Evolutionary conservation across 106 monocot genomes (phyloP).

Genomic region (Phalaenopsis equestris): DNA sequence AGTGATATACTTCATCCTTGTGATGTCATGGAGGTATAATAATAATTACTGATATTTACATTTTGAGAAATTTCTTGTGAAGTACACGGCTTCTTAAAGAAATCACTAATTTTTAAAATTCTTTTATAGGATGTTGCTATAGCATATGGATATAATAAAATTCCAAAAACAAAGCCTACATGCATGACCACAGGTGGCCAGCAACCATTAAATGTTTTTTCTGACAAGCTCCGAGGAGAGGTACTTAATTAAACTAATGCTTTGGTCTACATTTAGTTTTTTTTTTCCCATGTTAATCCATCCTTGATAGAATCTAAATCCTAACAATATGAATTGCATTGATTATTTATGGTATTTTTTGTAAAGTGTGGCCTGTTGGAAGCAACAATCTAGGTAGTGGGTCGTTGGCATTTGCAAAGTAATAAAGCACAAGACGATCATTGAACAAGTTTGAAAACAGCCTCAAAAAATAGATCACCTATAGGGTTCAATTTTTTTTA

Average conservation of each 20-base stretch:
- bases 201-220: slow-evolving; percentile 73
- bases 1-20: slow-evolving; percentile 95
- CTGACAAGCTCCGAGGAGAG: slow-evolving; percentile 74
- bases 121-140: slow-evolving; percentile 81
- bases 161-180: slow-evolving; percentile 68
- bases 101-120: slow-evolving; percentile 8
- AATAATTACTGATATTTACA: neutral
- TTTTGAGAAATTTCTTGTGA: neutral
- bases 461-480: neutral
- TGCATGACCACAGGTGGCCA: slow-evolving; percentile 54
- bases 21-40: slow-evolving; percentile 81
- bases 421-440: neutral
- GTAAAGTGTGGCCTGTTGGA: neutral
- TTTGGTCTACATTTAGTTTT: neutral
- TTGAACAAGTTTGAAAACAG: neutral
- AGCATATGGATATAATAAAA: slow-evolving; percentile 89
- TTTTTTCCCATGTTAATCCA: neutral
- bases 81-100: neutral
- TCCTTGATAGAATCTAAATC: neutral
- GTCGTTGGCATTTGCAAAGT: neutral
- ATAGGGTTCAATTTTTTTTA: neutral
- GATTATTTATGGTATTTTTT: neutral
- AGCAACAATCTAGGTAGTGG: neutral
- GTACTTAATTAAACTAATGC: slow-evolving; percentile 23
- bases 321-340: neutral